Evolutionary conservation across 495 filamentous ascomycete genomes (phyloP).

Genomic region (Ramalina intermedia): DNA sequence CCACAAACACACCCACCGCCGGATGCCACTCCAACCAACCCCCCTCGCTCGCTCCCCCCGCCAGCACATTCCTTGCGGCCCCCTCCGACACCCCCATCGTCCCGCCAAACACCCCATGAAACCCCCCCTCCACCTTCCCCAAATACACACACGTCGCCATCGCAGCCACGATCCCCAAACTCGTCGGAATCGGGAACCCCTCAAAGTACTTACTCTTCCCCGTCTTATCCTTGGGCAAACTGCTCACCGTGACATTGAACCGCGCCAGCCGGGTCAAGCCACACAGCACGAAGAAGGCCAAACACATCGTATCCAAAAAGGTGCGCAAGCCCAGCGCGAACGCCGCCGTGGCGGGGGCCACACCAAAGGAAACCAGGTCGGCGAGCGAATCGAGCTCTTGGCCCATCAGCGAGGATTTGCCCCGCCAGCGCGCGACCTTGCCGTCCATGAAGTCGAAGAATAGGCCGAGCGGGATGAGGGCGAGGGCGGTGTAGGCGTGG

Average conservation of each 20-base stretch:
- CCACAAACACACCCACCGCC: constrained; percentile 62
- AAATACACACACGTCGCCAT: constrained; percentile 84
- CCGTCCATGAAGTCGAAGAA: constrained; percentile 99
- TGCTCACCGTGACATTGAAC: constrained; percentile 88
- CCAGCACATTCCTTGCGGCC: constrained; percentile 16
- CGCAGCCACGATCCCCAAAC: constrained; percentile 57
- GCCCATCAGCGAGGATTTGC: constrained; percentile 93
- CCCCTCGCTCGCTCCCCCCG: constrained; percentile 22
- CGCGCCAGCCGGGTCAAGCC: constrained; percentile 86
- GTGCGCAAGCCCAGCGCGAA: constrained; percentile 87
- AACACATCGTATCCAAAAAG: constrained; percentile 65
- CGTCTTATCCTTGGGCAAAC: constrained; percentile 75
- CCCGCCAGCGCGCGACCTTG: constrained; percentile 86
- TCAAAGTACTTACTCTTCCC: constrained; percentile 94
- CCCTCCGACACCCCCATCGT: constrained; percentile 63
- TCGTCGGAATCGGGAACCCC: constrained; percentile 90
- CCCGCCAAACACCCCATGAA: constrained; percentile 56
- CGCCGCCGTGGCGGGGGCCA: constrained; percentile 71
- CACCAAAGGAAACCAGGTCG: constrained; percentile 67
- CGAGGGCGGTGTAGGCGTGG: constrained; percentile 68
- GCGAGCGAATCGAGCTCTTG: constrained; percentile 28
- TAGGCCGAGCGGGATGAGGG: constrained; percentile 80
- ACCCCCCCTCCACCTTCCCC: constrained; percentile 70
- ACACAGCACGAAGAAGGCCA: constrained; percentile 87
- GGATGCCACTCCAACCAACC: constrained; percentile 76